These are phyloP conservation scores for Neoscytalidium dimidiatum DNA, from an alignment of 2,329 filamentous ascomycete species.

Conservation along the genomic window DNA sequence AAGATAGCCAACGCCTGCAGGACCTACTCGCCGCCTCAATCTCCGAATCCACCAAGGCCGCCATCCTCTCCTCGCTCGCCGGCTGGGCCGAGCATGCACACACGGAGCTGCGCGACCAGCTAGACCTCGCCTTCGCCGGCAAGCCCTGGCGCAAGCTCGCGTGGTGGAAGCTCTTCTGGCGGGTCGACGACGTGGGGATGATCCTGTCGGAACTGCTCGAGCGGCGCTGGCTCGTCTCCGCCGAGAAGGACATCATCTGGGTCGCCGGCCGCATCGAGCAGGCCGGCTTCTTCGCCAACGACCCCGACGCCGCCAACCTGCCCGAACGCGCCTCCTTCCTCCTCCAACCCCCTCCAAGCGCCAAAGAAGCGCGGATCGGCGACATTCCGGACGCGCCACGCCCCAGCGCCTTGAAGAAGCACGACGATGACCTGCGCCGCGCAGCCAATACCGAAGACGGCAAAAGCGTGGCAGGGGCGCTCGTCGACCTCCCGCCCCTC, in stretches of 20 bases:
- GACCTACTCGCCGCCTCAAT: constrained; percentile 37
- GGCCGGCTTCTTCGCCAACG: constrained; percentile 51
- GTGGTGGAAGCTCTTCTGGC: constrained; percentile 97
- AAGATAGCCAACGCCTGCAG: constrained; percentile 46
- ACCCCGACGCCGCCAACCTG: neutral
- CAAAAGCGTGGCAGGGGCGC: neutral
- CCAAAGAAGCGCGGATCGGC: neutral
- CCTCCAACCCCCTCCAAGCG: neutral
- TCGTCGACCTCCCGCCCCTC: constrained; percentile 27
- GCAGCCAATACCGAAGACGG: neutral
- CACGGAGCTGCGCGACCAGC: constrained; percentile 75
- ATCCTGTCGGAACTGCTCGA: constrained; percentile 77
- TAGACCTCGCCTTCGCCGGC: constrained; percentile 77
- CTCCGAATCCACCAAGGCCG: constrained; percentile 45
- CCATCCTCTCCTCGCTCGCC: constrained; percentile 62
- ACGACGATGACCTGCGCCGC: neutral
- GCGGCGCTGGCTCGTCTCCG: constrained; percentile 72
- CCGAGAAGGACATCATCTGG: constrained; percentile 82
- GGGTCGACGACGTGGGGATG: constrained; percentile 87
- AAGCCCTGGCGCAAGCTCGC: constrained; percentile 75
- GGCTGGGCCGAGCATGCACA: constrained; percentile 80
- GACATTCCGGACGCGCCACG: neutral
- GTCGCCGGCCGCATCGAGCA: constrained; percentile 75
- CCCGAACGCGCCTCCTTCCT: constrained; percentile 6
- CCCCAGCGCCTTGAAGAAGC: neutral